Evolutionary conservation across 1,284 basidiomycete genomes (phyloP).

Genomic region (Xerocomus minutiporus): DNA sequence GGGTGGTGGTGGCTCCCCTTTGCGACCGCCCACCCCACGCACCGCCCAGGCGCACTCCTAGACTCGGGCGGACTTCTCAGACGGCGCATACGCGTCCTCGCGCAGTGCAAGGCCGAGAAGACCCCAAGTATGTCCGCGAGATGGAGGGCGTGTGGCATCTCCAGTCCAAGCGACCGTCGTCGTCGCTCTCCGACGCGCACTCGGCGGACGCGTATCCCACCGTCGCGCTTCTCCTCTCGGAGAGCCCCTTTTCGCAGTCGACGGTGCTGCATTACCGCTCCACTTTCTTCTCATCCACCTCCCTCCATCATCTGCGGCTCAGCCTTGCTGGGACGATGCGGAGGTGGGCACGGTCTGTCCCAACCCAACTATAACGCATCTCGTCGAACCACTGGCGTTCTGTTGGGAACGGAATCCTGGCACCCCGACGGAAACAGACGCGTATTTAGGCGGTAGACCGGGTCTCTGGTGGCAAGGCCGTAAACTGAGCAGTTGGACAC

Average conservation of each 20-base stretch:
- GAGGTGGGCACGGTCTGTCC: conserved; percentile 16
- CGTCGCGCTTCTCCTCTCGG: conserved; percentile 71
- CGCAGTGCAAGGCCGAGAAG: conserved; percentile 87
- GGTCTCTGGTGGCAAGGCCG: conserved; percentile 44
- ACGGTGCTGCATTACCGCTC: conserved; percentile 67
- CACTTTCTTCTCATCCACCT: conserved; percentile 70
- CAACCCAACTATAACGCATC: conserved; percentile 18
- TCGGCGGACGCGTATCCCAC: conserved; percentile 32
- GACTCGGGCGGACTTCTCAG: conserved; percentile 25
- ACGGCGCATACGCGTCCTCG: conserved; percentile 67
- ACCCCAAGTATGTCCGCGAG: conserved; percentile 77
- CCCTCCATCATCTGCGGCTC: conserved; percentile 33
- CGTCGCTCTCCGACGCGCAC: background rate
- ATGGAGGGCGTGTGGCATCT: conserved; percentile 75
- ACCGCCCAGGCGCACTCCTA: conserved; percentile 7
- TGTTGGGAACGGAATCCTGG: conserved; percentile 53
- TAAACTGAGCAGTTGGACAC: conserved; percentile 22
- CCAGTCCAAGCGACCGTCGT: conserved; percentile 4
- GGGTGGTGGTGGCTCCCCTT: conserved; percentile 89
- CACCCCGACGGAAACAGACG: background rate
- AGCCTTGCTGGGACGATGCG: background rate
- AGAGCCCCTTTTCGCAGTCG: conserved; percentile 69
- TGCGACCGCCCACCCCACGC: conserved; percentile 5
- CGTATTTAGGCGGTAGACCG: conserved; percentile 38
- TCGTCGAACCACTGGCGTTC: conserved; percentile 37